Evolutionary conservation across 805 yeast genomes (phyloP).

Genomic region (Cyberlindnera meyerae): DNA sequence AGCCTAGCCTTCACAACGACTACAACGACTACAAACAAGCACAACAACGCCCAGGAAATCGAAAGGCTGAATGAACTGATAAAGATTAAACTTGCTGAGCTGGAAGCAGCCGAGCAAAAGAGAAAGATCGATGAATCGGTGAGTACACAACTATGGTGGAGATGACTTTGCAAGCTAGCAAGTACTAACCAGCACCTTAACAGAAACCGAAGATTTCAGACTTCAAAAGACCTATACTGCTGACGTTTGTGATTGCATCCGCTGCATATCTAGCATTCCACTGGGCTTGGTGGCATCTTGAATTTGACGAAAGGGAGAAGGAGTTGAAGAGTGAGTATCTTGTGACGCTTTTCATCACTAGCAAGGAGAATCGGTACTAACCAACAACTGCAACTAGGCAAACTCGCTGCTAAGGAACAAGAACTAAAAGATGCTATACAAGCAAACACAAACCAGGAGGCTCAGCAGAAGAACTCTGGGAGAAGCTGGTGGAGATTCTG

Average conservation of each 20-base stretch:
- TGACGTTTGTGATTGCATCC: constrained; percentile 21
- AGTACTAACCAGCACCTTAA: not conserved
- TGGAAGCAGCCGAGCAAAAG: constrained; percentile 16
- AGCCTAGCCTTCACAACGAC: not conserved
- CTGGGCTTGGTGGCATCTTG: constrained; percentile 24
- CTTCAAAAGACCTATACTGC: constrained; percentile 22
- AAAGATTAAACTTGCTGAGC: constrained; percentile 19
- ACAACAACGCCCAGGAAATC: constrained; percentile 20
- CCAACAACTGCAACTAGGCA: no score
- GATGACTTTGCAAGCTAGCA: no score
- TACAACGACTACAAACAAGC: not conserved
- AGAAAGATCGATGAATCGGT: constrained; percentile 12
- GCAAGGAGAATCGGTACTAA: no score
- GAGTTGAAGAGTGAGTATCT: constrained; percentile 18
- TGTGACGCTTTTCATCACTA: no score
- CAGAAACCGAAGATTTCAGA: constrained; percentile 25
- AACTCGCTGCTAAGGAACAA: constrained; percentile 11
- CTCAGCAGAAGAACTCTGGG: not conserved
- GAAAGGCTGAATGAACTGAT: constrained; percentile 20
- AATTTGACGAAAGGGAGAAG: constrained; percentile 19
- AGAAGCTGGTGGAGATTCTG: constrained; percentile 6
- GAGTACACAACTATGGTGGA: constrained; percentile 5
- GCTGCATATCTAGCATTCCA: constrained; percentile 22
- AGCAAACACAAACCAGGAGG: constrained; percentile 2
- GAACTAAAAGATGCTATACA: constrained; percentile 6